Conservation (phyloP, 2,329 filamentous ascomycete genomes). For the Aspergillus intermedius region DNA sequence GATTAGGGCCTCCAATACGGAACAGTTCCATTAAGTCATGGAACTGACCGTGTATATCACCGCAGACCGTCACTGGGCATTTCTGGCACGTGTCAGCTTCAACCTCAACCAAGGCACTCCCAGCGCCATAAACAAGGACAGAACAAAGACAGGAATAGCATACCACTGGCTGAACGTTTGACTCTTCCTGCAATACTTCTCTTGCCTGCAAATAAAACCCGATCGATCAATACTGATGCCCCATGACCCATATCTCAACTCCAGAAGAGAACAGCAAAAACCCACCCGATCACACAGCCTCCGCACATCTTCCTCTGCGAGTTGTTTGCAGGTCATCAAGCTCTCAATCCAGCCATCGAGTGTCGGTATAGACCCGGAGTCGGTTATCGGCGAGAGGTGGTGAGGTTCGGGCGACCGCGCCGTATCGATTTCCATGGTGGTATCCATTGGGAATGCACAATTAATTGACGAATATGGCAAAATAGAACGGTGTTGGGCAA, state of each 20-base stretch:
- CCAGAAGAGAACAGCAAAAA: constrained; percentile 12
- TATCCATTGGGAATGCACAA: constrained; percentile 62
- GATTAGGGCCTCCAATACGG: constrained; percentile 96
- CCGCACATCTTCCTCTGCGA: constrained; percentile 89
- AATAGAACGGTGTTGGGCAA: constrained; percentile 8
- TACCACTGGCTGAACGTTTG: constrained; percentile 98
- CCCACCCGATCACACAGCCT: constrained; percentile 94
- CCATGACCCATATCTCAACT: constrained; percentile 6
- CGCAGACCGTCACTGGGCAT: constrained; percentile 97
- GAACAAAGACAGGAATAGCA: constrained; percentile 26
- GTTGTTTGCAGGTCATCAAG: constrained; percentile 97
- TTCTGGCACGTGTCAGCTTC: constrained; percentile 52
- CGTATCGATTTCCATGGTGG: constrained; percentile 94
- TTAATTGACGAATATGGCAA: constrained; percentile 4
- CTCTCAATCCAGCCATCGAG: constrained; percentile 98
- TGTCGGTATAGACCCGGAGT: constrained; percentile 84
- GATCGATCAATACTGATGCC: not conserved
- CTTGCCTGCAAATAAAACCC: constrained; percentile 57
- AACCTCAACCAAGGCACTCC: constrained; percentile 5
- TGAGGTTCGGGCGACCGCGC: constrained; percentile 73
- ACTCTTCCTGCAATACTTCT: constrained; percentile 95
- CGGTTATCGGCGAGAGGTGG: constrained; percentile 67
- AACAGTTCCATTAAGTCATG: constrained; percentile 99
- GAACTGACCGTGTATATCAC: constrained; percentile 98
- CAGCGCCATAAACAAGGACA: constrained; percentile 5